Evolutionary conservation across 176 grass and related monocot species (phyloP).

Genomic region (Bromus sterilis): DNA sequence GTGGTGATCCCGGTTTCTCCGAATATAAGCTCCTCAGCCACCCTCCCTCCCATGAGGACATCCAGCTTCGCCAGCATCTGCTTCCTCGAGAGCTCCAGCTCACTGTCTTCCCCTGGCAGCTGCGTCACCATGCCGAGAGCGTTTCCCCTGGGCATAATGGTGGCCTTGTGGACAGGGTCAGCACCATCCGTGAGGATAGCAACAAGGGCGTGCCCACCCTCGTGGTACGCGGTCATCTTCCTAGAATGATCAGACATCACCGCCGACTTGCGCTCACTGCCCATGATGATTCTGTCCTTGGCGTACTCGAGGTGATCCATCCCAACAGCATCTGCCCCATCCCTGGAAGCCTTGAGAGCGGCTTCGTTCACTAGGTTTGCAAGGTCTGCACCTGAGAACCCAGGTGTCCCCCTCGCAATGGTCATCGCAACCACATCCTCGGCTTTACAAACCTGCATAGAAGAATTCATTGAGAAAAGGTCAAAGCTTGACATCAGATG

Average conservation of each 20-base stretch:
- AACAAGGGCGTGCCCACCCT: background rate
- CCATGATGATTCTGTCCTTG: constrained; percentile 49
- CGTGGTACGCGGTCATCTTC: constrained; percentile 25
- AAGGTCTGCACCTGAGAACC: constrained; percentile 67
- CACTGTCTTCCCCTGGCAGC: constrained; percentile 34
- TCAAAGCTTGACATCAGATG: background rate
- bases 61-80: constrained; percentile 61
- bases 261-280: background rate
- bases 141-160: constrained; percentile 45
- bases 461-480: background rate
- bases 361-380: constrained; percentile 62
- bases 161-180: constrained; percentile 47
- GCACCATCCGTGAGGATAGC: constrained; percentile 44
- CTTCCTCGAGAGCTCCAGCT: constrained; percentile 31
- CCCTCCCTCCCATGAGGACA: constrained; percentile 54
- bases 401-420: constrained; percentile 33
- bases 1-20: constrained; percentile 46
- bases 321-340: constrained; percentile 47
- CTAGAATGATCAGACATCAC: background rate
- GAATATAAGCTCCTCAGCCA: constrained; percentile 68
- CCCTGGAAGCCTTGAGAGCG: constrained; percentile 55
- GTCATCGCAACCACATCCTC: constrained; percentile 57
- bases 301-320: constrained; percentile 57
- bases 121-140: constrained; percentile 52
- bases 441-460: constrained; percentile 44